Evolutionary conservation across 2,329 filamentous ascomycete species (phyloP).

Genomic region (Aspergillus hortae): DNA sequence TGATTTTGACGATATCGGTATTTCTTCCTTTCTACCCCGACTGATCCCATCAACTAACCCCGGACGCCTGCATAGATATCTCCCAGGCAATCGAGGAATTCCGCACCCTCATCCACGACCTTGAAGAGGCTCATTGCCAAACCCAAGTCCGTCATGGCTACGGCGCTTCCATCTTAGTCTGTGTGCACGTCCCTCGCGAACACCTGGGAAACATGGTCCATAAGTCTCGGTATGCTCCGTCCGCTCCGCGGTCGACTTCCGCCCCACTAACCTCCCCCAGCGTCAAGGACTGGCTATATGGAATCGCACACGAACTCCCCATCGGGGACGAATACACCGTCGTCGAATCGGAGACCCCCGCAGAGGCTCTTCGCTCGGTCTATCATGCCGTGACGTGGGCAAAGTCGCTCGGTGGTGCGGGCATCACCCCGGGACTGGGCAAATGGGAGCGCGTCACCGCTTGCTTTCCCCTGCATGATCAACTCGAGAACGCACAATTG

Average conservation of each 20-base stretch:
- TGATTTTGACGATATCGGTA: slow-evolving; percentile 66
- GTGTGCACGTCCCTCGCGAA: slow-evolving; percentile 74
- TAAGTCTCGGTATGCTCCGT: slow-evolving; percentile 59
- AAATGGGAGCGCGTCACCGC: slow-evolving; percentile 65
- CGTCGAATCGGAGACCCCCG: slow-evolving; percentile 78
- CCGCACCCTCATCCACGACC: slow-evolving; percentile 68
- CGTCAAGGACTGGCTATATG: slow-evolving; percentile 90
- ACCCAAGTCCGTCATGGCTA: slow-evolving; percentile 83
- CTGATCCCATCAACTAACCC: background rate
- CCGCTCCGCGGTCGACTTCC: background rate
- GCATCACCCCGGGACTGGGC: slow-evolving; percentile 64
- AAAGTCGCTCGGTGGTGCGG: slow-evolving; percentile 71
- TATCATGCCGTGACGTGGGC: slow-evolving; percentile 79
- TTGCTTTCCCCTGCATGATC: slow-evolving; percentile 72
- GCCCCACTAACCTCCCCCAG: slow-evolving; percentile 41
- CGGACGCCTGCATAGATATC: slow-evolving; percentile 51
- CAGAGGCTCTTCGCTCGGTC: slow-evolving; percentile 81
- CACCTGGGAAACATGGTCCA: slow-evolving; percentile 79
- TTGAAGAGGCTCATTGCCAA: slow-evolving; percentile 75
- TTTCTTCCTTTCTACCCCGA: slow-evolving; percentile 11
- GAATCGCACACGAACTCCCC: slow-evolving; percentile 74
- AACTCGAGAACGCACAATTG: slow-evolving; percentile 70
- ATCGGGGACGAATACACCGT: slow-evolving; percentile 66
- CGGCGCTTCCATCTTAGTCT: slow-evolving; percentile 72
- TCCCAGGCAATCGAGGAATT: slow-evolving; percentile 70